Evolutionary conservation across 805 yeast species (phyloP), one percentile per base, ranked within the genome.

Genomic region (Candida insectorum): DNA sequence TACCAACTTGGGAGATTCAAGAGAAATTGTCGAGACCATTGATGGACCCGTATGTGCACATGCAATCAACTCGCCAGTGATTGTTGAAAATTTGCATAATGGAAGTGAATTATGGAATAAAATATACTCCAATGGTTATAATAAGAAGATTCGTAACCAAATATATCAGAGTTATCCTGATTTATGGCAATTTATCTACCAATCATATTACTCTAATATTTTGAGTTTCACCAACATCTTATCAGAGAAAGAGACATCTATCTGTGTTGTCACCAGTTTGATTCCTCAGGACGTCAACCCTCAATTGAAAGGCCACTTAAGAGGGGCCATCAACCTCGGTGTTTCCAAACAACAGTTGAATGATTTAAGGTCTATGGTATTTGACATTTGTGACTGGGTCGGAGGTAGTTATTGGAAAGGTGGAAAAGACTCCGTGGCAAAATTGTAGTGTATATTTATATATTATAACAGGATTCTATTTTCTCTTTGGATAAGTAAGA

Each of bases 231-330:
- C 78, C 12, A 80, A 69, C 3, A 69, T 86, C 1, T 58, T 89
- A 18, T 51, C 68, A 4, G 78, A 83, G 1, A 69, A 65, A 42
- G 95, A 87, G 43, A 82, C 96, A 1, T 79, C 91, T 20, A 52
- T 86, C 38, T 80, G 86, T 20, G 77, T 89, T 2, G 74, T 89
- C 12, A 80, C 94, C 0, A 72, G 91, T 40, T 68, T 89, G 44
- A 79, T 89, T 8, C 96, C 97, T 1, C 96, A 86, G 52, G 95
- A 89, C 56, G 96, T 89, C 8, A 86, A 85, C 45, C 95, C 96
- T 0, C 96, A 89, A 49, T 67, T 89, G 44, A 85, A 86, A 58
- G 97, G 97, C 0, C 97, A 89, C 53, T 67, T 89, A 40, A 76
- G 73, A 54, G 97, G 97, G 0, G 96, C 96, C 0, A 41, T 79